Base-by-base conservation (phyloP, 805 yeast genomes). In the Lipomyces yamanashiensis region DNA sequence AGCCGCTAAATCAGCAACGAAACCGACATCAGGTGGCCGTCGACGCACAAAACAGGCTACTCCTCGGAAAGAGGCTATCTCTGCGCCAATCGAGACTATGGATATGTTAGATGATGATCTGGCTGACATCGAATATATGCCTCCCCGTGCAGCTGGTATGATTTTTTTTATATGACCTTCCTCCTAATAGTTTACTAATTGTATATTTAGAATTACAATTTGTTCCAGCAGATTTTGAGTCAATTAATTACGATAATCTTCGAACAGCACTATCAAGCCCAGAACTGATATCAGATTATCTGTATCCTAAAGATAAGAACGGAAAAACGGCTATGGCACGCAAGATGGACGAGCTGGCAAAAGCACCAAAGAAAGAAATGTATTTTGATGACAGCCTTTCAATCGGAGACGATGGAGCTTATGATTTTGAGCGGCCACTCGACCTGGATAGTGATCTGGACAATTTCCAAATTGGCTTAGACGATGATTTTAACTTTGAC, bases 111-210 rank as follows among this genome's bases (percentile, higher is more conserved):
- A 34, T 8, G 41, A 21, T 2, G 66, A 66, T 5, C 13, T 55
- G 17, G 63, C 64, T 12, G 70, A 67, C 5, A 63, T 67, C 1
- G 70, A 67, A 45, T 67, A 67, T 21, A 67, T 67, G 63, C 66
- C 70, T 6, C 67, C 67, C 2, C 54, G 48, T 13, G 68, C 60
- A 17, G 28, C 36, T 7, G 64, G 64, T 61, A 39, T 36, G 47
- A 17, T 7, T 5, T 39, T 2, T 2, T 40, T 34, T 12, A 15
- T n/a, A 13, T 23, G 10, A 21, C 4, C n/a, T 7, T 40, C 13
- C 34, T 39, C 13, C 5, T 1, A 17, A 5, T 7, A 33, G 6
- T 33, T 33, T 50, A 21, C 15, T 33, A 15, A 54, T 43, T 40
- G 47, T 37, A n/a, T 52, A 2, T 44, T 36, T 34, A 53, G 68